Conservation (phyloP, 768 basidiomycete species). For the Xerocomellus intermedius region DNA sequence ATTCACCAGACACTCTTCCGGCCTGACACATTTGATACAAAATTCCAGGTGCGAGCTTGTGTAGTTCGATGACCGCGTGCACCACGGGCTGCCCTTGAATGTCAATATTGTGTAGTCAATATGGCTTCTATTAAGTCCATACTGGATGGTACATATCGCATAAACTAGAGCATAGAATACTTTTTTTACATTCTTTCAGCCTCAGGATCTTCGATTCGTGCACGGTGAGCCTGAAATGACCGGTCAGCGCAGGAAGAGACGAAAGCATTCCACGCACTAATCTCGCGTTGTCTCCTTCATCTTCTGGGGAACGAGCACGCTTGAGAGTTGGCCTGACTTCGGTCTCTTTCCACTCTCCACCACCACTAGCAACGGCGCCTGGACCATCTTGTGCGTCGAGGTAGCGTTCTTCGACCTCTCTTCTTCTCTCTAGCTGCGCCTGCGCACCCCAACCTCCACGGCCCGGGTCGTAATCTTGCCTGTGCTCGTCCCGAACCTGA, state of each 20-base stretch:
- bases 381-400: conserved; percentile 76
- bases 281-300: conserved; percentile 62
- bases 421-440: conserved; percentile 74
- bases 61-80: conserved; percentile 44
- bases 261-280: conserved; percentile 41
- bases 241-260: conserved; percentile 4
- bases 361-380: conserved; percentile 79
- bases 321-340: conserved; percentile 54
- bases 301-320: conserved; percentile 74
- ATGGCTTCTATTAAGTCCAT: conserved; percentile 17
- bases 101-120: conserved; percentile 11
- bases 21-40: conserved; percentile 35
- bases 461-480: conserved; percentile 96
- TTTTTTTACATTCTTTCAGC: conserved; percentile 64
- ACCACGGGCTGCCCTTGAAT: neutral
- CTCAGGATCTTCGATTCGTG: conserved; percentile 62
- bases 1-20: conserved; percentile 57
- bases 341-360: conserved; percentile 80
- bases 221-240: conserved; percentile 50
- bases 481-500: conserved; percentile 93
- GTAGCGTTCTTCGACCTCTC: conserved; percentile 86
- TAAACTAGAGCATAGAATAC: conserved; percentile 27
- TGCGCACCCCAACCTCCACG: conserved; percentile 95
- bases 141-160: conserved; percentile 5
- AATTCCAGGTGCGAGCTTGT: conserved; percentile 46